phyloP scores from a whole-genome alignment of 352 stramenopile genomes.

The Phytophthora fragariae region DNA sequence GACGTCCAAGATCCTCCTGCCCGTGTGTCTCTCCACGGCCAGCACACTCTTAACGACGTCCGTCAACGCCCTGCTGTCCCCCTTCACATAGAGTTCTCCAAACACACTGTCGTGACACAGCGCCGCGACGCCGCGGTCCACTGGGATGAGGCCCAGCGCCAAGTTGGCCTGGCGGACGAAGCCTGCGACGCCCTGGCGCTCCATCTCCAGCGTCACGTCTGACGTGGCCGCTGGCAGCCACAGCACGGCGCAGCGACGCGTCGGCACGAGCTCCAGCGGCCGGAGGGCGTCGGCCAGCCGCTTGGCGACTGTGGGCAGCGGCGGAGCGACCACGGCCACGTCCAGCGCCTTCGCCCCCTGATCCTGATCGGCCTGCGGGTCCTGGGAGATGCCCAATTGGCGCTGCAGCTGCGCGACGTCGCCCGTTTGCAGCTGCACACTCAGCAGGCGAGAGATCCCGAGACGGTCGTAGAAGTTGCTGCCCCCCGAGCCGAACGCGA shows the following conservation, averaged over 20 bases:
- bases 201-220: constrained; percentile 77
- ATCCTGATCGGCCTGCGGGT: constrained; percentile 26
- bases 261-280: constrained; percentile 36
- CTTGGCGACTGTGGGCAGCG: constrained; percentile 57
- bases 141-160: constrained; percentile 61
- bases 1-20: constrained; percentile 45
- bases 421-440: constrained; percentile 44
- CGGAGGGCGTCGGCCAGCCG: constrained; percentile 53
- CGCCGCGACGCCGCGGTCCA: constrained; percentile 62
- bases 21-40: constrained; percentile 59
- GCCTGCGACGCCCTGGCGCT: constrained; percentile 68
- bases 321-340: constrained; percentile 66
- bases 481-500: constrained; percentile 71
- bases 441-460: constrained; percentile 57
- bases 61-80: constrained; percentile 63
- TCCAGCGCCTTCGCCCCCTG: constrained; percentile 23
- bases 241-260: constrained; percentile 51
- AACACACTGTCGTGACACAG: constrained; percentile 77
- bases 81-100: constrained; percentile 75
- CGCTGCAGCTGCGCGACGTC: constrained; percentile 42
- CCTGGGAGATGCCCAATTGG: constrained; percentile 43
- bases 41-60: constrained; percentile 72
- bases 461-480: constrained; percentile 70
- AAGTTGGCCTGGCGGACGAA: constrained; percentile 65
- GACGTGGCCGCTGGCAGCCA: constrained; percentile 70